A percentile compares a stretch with the other conserved stretches of the same genome.
Evolutionary conservation across 306 rosid species (phyloP).

Genomic region (Trichosanthes truncata): DNA sequence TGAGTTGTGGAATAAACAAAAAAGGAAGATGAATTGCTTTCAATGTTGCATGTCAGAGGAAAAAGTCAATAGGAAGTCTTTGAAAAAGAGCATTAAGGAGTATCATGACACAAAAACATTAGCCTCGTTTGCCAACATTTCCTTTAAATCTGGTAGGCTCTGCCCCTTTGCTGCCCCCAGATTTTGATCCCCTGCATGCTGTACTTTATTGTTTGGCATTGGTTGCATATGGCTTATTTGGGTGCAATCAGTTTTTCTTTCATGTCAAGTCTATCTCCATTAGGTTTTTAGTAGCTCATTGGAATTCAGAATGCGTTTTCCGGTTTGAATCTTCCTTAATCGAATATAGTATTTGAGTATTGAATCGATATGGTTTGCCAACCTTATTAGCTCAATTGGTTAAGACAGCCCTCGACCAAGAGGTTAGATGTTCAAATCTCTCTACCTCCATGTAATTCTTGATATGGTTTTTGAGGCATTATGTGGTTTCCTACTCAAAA

Average conservation of each 20-base stretch:
- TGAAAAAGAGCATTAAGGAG: constrained; percentile 47
- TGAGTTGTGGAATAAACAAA: neutral
- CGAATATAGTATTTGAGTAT: neutral
- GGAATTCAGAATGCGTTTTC: neutral
- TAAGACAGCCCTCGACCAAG: too few species aligned
- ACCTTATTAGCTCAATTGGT: too few species aligned
- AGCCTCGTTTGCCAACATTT: constrained; percentile 52
- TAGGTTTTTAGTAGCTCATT: neutral
- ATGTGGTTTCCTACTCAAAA: neutral
- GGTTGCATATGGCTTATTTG: neutral
- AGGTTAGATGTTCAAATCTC: too few species aligned
- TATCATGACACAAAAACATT: constrained; percentile 38
- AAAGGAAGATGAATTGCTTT: constrained; percentile 65
- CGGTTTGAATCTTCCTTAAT: neutral
- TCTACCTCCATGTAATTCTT: too few species aligned
- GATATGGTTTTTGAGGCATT: neutral
- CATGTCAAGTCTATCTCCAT: neutral
- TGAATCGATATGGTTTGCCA: neutral
- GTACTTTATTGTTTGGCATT: neutral
- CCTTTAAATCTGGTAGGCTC: constrained; percentile 52
- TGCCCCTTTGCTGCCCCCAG: neutral
- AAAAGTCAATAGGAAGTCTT: constrained; percentile 27
- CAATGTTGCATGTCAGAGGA: constrained; percentile 50
- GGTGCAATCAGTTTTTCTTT: neutral
- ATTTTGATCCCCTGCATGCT: neutral